A percentile compares a stretch with the other conserved stretches of the same genome.
phyloP scores from a whole-genome alignment of 2,329 filamentous ascomycete genomes.

The Ceratocystis diversiconidia region DNA sequence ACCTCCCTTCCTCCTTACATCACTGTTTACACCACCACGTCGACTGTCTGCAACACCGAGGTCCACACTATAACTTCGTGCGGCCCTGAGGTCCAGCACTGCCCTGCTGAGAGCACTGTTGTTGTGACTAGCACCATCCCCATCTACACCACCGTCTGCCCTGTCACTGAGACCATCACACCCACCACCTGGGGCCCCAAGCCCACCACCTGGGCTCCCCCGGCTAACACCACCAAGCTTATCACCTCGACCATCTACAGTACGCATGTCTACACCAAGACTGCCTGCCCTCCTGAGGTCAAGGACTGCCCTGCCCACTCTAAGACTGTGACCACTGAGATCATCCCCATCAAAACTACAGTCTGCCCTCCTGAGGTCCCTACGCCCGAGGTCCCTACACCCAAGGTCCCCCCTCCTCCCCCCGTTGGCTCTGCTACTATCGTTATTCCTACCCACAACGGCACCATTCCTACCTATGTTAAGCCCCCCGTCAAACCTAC shows the following conservation, averaged over 20 bases:
- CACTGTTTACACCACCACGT: slow-evolving; percentile 42
- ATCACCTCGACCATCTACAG: slow-evolving; percentile 38
- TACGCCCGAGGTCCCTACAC: not conserved
- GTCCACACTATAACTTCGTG: slow-evolving; percentile 48
- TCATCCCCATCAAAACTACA: slow-evolving; percentile 28
- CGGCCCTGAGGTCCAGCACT: slow-evolving; percentile 38
- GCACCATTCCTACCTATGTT: slow-evolving; percentile 10
- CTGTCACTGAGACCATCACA: slow-evolving; percentile 2
- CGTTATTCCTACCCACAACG: slow-evolving; percentile 18
- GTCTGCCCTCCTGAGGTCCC: slow-evolving; percentile 24
- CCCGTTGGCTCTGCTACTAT: not conserved
- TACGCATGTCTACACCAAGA: slow-evolving; percentile 47
- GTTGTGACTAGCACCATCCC: slow-evolving; percentile 4
- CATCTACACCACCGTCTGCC: slow-evolving; percentile 4
- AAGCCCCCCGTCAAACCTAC: slow-evolving; percentile 1
- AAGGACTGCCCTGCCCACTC: slow-evolving; percentile 43
- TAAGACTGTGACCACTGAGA: slow-evolving; percentile 27
- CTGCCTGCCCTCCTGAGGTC: slow-evolving; percentile 44
- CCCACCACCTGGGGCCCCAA: not conserved
- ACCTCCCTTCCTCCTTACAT: slow-evolving; percentile 25
- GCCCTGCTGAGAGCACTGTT: slow-evolving; percentile 6
- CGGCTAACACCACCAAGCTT: not conserved
- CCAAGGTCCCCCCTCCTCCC: not conserved
- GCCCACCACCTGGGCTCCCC: not conserved
- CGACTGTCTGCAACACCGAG: slow-evolving; percentile 43